Base-by-base conservation (phyloP, 78 protist species). In the Protostelium mycophagum region DNA sequence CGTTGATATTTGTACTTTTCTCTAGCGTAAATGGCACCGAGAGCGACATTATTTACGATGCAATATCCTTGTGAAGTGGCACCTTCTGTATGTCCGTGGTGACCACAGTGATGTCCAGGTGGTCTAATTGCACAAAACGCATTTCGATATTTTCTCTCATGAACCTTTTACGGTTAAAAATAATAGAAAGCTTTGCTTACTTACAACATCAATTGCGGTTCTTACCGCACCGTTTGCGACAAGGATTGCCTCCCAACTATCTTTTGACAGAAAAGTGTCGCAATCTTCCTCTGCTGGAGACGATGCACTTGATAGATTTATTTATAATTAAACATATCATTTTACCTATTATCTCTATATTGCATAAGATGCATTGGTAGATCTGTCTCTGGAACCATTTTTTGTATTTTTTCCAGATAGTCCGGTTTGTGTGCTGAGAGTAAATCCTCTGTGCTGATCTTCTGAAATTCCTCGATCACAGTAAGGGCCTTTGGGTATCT, bases 41-140 rank as follows among this genome's bases (percentile, higher is more conserved):
- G 91, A n/a, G 97, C 97, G 29, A 95, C 96, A 84, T 94, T 90
- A 88, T 95, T 96, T 35, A 95, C 85, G 63, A 96, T 37, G 93
- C 98, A 97, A 73, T 96, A 97, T 0, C 98, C 98, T 38, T 88
- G 94, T 1, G 94, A 92, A 23, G 83, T 89, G 0, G 94, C 90
- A 0, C 94, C 94, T 31, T 35, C 38, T 36, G 94, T 92, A 9
- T 90, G 37, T 84, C 94, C 94, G 38, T 92, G 91, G 28, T 91
- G 39, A 28, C 94, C 94, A 29, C 92, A 91, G 87, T 92, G 94
- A 63, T 92, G 94, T 0, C 94, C 94, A 16, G 94, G 94, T 37
- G 94, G 94, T 51, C 94, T 86, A 35, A 92, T 91, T 0, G 94
- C 94, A 38, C 89, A 91, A 63, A 92, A 92, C 0, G 94, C 91